These are phyloP conservation scores for Moesziomyces sp. DNA, from an alignment of 1,284 basidiomycete genomes.

Conservation along the genomic window DNA sequence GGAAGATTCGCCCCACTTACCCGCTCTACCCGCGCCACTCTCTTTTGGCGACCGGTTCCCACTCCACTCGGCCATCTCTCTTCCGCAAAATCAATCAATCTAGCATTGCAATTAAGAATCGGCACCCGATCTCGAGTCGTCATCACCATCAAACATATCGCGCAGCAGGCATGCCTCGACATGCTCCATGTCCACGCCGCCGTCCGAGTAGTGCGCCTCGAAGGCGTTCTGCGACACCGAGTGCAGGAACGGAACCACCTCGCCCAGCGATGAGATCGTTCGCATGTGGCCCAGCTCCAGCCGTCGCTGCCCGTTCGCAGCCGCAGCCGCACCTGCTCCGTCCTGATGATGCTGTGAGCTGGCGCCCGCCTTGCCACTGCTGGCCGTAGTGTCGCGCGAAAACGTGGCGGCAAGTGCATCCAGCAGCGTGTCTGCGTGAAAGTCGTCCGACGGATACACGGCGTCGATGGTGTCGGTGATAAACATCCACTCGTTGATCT, in stretches of 20 bases:
- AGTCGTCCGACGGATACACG: conserved; percentile 84
- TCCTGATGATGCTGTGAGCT: too few relatives aligned
- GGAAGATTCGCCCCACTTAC: too few relatives aligned
- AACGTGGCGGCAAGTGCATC: conserved; percentile 83
- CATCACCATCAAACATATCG: conserved; percentile 49
- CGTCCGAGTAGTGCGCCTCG: conserved; percentile 33
- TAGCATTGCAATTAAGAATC: neutral
- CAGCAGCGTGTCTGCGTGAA: conserved; percentile 85
- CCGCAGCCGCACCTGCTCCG: neutral
- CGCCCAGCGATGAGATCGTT: conserved; percentile 10
- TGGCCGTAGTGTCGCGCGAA: conserved; percentile 11
- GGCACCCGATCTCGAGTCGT: neutral
- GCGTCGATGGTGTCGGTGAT: conserved; percentile 97
- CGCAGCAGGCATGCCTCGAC: conserved; percentile 45
- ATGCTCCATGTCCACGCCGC: conserved; percentile 23
- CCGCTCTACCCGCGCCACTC: too few relatives aligned
- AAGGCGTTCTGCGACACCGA: conserved; percentile 35
- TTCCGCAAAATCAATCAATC: too few relatives aligned
- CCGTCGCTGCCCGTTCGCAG: conserved; percentile 3
- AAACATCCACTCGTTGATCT: conserved; percentile 99
- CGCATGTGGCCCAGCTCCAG: conserved; percentile 17
- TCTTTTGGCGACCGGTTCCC: too few relatives aligned
- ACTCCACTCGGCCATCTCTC: too few relatives aligned
- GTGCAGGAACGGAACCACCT: conserved; percentile 37
- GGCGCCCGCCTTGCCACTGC: too few relatives aligned